These are phyloP conservation scores for Phialophora expanda DNA, from an alignment of 2,329 filamentous ascomycete species.

Conservation along the genomic window DNA sequence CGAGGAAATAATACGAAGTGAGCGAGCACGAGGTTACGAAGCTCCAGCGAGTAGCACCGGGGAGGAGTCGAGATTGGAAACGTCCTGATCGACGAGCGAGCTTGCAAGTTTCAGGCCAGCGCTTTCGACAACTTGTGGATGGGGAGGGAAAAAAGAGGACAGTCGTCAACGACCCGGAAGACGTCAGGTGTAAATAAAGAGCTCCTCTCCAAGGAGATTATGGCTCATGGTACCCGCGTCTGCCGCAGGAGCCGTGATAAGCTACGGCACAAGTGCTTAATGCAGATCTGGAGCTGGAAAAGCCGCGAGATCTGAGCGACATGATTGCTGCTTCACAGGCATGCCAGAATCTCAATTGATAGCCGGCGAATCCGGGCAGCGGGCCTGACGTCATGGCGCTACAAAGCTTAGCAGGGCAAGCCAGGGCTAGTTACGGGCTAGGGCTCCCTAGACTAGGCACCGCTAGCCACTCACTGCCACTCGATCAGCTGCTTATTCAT, in stretches of 20 bases:
- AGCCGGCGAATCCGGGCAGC: conserved; percentile 14
- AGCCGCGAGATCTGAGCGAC: conserved; percentile 7
- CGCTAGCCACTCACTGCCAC: not conserved
- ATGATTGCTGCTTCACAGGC: not conserved
- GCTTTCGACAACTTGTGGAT: too few relatives aligned
- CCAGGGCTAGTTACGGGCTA: not conserved
- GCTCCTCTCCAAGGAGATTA: conserved; percentile 11
- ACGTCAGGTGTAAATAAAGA: conserved; percentile 15
- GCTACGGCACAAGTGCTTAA: too few relatives aligned
- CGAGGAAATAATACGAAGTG: not conserved
- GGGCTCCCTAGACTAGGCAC: not conserved
- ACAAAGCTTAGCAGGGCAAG: conserved; percentile 12
- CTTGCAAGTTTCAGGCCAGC: not conserved
- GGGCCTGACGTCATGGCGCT: conserved; percentile 23
- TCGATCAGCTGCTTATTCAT: conserved; percentile 21
- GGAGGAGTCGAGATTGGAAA: not conserved
- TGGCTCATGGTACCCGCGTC: conserved; percentile 22
- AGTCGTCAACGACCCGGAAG: not conserved
- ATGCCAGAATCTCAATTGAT: not conserved
- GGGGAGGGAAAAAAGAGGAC: not conserved
- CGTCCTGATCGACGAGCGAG: not conserved
- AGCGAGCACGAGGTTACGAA: not conserved
- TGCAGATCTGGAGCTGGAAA: conserved; percentile 11
- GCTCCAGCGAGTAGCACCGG: not conserved
- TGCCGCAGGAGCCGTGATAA: conserved; percentile 25